Conservation (phyloP, 495 filamentous ascomycete genomes). For the Penicillium roqueforti region DNA sequence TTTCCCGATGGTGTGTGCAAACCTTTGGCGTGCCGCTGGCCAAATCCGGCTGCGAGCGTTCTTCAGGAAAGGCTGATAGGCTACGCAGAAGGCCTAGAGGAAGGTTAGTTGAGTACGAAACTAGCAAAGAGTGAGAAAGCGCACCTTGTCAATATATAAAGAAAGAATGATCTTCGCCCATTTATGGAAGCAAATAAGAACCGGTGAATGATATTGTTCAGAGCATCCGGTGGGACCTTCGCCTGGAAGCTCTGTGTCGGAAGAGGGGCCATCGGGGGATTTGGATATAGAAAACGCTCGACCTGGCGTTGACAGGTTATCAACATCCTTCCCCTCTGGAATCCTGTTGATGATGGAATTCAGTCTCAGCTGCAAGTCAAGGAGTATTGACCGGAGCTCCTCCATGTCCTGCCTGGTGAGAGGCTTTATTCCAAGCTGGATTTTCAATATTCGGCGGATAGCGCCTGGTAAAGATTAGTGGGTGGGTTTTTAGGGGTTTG, state of each 20-base stretch:
- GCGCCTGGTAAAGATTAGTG: constrained; percentile 32
- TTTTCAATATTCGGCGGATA: constrained; percentile 42
- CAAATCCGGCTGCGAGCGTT: constrained; percentile 53
- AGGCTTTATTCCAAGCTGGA: constrained; percentile 44
- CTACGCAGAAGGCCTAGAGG: constrained; percentile 47
- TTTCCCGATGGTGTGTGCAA: neutral
- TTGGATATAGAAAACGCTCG: constrained; percentile 29
- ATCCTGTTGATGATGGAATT: constrained; percentile 44
- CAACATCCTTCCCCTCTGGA: constrained; percentile 21
- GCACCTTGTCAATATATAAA: constrained; percentile 44
- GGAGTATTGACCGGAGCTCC: constrained; percentile 40
- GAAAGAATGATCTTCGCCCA: constrained; percentile 46
- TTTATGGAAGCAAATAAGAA: constrained; percentile 45
- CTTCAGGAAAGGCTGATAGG: constrained; percentile 54
- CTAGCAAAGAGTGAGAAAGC: neutral
- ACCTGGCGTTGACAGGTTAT: constrained; percentile 13
- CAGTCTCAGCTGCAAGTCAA: constrained; percentile 43
- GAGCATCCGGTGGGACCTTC: constrained; percentile 36
- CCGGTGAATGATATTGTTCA: constrained; percentile 44
- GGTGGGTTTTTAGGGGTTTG: neutral
- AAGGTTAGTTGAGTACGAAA: neutral
- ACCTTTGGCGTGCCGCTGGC: constrained; percentile 51
- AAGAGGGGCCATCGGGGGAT: constrained; percentile 28
- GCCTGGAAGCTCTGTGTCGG: constrained; percentile 34
- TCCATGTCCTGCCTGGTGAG: constrained; percentile 44